A percentile compares a stretch with the other conserved stretches of the same genome.
phyloP scores from a whole-genome alignment of 441 rosid species.

The Corymbia citriodora region DNA sequence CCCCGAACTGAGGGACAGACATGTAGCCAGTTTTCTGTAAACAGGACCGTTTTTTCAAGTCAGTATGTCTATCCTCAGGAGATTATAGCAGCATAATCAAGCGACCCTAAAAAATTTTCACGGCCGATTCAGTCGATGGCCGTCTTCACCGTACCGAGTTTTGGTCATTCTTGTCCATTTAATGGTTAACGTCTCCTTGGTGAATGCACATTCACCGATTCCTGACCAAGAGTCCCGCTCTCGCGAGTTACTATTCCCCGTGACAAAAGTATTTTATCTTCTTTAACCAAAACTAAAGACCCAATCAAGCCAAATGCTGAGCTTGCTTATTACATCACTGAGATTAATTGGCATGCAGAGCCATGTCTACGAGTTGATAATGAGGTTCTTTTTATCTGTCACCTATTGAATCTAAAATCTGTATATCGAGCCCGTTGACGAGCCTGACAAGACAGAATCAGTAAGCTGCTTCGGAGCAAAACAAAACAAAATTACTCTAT shows the following conservation, averaged over 20 bases:
- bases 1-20: slow-evolving; percentile 79
- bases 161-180: slow-evolving; percentile 13
- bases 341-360: not conserved
- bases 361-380: not conserved
- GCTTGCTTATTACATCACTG: not conserved
- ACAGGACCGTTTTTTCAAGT: not conserved
- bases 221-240: slow-evolving; percentile 9
- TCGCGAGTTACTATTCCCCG: not conserved
- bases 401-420: not conserved
- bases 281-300: not conserved
- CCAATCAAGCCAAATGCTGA: not conserved
- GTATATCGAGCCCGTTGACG: not conserved
- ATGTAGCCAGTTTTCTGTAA: slow-evolving; percentile 35
- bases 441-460: not conserved
- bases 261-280: not conserved
- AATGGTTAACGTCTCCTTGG: slow-evolving; percentile 31
- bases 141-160: not conserved
- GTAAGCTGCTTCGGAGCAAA: not conserved
- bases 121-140: not conserved
- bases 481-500: not conserved
- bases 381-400: not conserved
- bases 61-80: not conserved
- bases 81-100: not conserved
- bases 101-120: not conserved
- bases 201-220: slow-evolving; percentile 26